Base-by-base conservation (phyloP, 805 yeast genomes). In the Starmerella apicola region DNA sequence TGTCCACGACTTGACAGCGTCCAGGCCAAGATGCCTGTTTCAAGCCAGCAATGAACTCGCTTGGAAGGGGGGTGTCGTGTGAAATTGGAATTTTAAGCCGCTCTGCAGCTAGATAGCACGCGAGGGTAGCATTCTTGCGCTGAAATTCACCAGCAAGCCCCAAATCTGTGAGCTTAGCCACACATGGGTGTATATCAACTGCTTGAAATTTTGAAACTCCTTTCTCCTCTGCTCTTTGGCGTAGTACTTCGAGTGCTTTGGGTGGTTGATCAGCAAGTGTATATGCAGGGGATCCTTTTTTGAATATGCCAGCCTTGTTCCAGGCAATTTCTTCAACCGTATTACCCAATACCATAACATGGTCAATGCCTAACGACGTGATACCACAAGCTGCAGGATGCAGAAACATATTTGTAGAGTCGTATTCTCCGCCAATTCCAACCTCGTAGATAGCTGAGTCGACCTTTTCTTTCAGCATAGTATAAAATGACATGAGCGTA, bases 351-450 rank as follows among this genome's bases (percentile, higher is more conserved):
- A 84, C 76, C 39, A 74, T 66, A 0, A 85, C 79, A 59, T 91
- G 99, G 58, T 91, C 99, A 32, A 91, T 79, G 1, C 97, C 98
- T 44, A 91, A 62, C 5, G 88, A 71, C 2, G 91, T 65, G 15
- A 91, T 78, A 28, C 94, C 98, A 34, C 94, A 78, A 1, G 76
- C 86, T 0, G 81, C 71, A 16, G 98, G 97, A 32, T 67, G 63
- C 32, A 68, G 74, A 36, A 91, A 72, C 2, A 91, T 71, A 57
- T 91, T 91, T 10, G 99, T 91, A n/a, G 95, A 83, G 59, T 91
- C 99, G 54, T 76, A 84, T 56, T 82, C 93, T 5, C 99, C 99
- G 22, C 99, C 99, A 35, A 91, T 94, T 18, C 99, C 99, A 23
- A 93, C 99, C 59, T 91, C 99, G 55, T 82, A 85, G 28, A 91